Base-by-base conservation (phyloP, 2,329 filamentous ascomycete genomes). In the Fusarium sarcochroum region DNA sequence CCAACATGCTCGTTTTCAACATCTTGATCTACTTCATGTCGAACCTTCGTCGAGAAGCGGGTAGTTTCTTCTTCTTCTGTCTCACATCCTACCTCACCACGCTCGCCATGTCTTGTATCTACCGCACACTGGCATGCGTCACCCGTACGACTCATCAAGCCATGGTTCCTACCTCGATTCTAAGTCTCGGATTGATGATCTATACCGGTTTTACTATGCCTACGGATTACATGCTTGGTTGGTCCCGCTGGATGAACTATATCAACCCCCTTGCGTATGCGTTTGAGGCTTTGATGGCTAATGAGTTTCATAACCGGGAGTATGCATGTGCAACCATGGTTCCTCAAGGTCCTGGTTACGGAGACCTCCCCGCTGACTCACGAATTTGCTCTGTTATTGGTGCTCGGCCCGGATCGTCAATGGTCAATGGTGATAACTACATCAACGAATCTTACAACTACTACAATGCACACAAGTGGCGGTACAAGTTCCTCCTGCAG, bases 11-110 rank as follows among this genome's bases (percentile, higher is more conserved):
- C 34, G 32, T 71, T 8, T 75, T 75, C 51, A 75, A 75, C 17
- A 0, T 71, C 0, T 4, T 86, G 0, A 77, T 91, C 0, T 92
- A 92, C 77, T 91, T 91, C 75, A 87, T 92, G 86, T 85, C 87
- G 0, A 85, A 89, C 60, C 81, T 91, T 3, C 83, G 87, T 50
- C 82, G 87, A 48, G 83, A 85, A 54, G 78, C 88, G 1, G 87
- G 85, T 9, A 78, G 83, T 2, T 91, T 90, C 79, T 91, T 91
- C 78, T 87, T 90, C 76, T 83, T 85, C 75, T 82, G 83, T 64
- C 75, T 83, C 17, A 67, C 76, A 7, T 79, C 79, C 0, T 84
- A 85, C 55, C 57, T 75, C 2, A 69, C 73, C 2, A 75, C 75
- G 0, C 58, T 77, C 0, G 66, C 72, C 44, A 76, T 77, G 76